Base-by-base conservation (phyloP, 1,139 yeast species). In the Hemisphaericaspora xylofermentans region DNA sequence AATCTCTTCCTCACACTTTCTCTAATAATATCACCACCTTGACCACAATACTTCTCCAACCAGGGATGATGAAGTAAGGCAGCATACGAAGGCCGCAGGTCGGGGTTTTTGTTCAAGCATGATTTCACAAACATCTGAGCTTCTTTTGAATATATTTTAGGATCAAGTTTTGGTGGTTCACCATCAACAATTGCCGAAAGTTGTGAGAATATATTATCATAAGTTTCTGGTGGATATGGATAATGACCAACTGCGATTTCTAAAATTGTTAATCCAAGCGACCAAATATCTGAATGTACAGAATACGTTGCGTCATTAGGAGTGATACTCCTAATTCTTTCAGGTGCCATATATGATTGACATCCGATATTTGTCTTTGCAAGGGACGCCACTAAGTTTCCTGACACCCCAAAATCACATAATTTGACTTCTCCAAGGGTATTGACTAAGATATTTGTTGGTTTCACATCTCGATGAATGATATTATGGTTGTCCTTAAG, bases 301-400 rank as follows among this genome's bases (percentile, higher is more conserved):
- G 97, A 84, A 63, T 93, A 93, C 0, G 95, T 82, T 15, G 80
- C 74, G 51, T 81, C 93, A 57, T 85, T 91, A 3, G 76, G 76
- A 36, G 55, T 68, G 38, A 63, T 47, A 2, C 68, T 58, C 61
- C 85, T 83, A 56, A 93, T 94, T 57, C 99, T 77, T 62, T 93
- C 99, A 1, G 99, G 99, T 0, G 98, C 98, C 98, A 94, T 94
- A 64, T 93, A 93, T 4, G 96, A 87, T 64, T 93, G 98, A 63
- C 98, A 94, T 6, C 99, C 99, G 53, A 93, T 91, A 57, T 93
- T 93, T 0, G 99, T 93, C 56, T 89, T 82, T 8, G 98, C 98
- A 54, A 93, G 75, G 0, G 96, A 88, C 1, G 98, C 97, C 28
- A 93, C 98, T 47, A 93, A 70, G 58, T 93, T 93, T 22, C 98